Evolutionary conservation across 441 rosid species (phyloP).

Genomic region (Daphne laureola): DNA sequence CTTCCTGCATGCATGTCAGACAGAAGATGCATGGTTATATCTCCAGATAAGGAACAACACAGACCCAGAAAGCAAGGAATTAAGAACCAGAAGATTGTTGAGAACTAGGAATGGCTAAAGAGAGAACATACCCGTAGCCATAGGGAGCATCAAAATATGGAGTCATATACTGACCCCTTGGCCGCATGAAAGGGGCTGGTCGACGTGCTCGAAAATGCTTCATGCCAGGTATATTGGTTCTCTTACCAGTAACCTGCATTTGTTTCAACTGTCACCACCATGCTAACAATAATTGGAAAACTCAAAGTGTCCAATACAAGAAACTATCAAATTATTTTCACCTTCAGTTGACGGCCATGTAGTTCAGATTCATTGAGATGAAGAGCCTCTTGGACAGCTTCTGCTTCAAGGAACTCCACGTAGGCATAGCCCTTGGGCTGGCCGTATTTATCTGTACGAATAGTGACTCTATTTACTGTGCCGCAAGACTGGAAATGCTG

Average conservation of each 20-base stretch:
- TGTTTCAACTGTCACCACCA: no score
- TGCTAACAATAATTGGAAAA: not conserved
- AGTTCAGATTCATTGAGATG: constrained; percentile 54
- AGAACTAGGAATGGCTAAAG: not conserved
- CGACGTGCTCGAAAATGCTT: constrained; percentile 52
- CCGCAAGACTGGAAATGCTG: constrained; percentile 70
- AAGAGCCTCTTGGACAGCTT: constrained; percentile 59
- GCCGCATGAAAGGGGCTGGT: constrained; percentile 30
- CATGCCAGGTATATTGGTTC: constrained; percentile 68
- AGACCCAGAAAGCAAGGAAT: not conserved
- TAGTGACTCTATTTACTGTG: constrained; percentile 57
- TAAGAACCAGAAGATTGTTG: not conserved
- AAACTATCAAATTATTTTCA: constrained; percentile 8
- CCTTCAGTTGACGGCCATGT: constrained; percentile 66
- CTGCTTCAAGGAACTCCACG: constrained; percentile 56
- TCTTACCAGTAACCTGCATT: constrained; percentile 45
- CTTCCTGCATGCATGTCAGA: constrained; percentile 41
- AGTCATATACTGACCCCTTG: constrained; percentile 32
- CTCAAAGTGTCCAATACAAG: not conserved
- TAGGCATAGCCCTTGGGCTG: constrained; percentile 72
- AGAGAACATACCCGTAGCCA: constrained; percentile 47
- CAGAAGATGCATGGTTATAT: not conserved
- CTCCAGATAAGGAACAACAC: not conserved
- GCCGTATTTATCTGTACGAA: constrained; percentile 60
- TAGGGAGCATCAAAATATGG: constrained; percentile 45